phyloP scores from a whole-genome alignment of 192 early-diverging fungal genomes.

The Backusella tuberculispora region DNA sequence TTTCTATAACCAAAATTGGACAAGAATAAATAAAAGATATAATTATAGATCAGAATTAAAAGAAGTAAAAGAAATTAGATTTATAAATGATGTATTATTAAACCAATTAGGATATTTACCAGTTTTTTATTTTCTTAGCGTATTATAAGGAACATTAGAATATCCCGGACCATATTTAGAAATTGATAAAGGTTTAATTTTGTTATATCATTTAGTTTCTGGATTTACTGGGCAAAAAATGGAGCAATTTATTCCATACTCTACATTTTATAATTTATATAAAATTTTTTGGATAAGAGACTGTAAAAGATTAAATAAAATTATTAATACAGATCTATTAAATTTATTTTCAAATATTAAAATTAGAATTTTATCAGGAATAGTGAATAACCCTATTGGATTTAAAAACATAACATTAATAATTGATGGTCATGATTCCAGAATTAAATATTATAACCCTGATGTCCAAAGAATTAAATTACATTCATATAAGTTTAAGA shows the following conservation, averaged over 20 bases:
- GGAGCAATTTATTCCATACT: background rate
- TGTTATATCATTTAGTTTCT: slow-evolving; percentile 12
- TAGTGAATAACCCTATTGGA: background rate
- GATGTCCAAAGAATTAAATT: background rate
- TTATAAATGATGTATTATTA: slow-evolving; percentile 3
- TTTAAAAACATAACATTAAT: slow-evolving; percentile 2
- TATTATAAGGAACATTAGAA: slow-evolving; percentile 4
- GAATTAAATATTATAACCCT: background rate
- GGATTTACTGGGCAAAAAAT: slow-evolving; percentile 1
- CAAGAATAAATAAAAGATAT: slow-evolving; percentile 7
- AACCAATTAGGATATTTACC: background rate
- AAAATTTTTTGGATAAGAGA: slow-evolving; percentile 16
- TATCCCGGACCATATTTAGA: slow-evolving; percentile 8
- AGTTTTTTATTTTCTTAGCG: background rate
- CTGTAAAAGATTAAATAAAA: background rate
- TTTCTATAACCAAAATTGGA: slow-evolving; percentile 12
- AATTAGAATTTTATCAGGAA: background rate
- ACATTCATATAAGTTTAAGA: background rate
- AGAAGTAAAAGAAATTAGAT: slow-evolving; percentile 12
- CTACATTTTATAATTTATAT: slow-evolving; percentile 20
- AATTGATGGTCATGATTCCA: slow-evolving; percentile 8
- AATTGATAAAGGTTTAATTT: slow-evolving; percentile 17
- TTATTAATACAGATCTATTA: background rate
- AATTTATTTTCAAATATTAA: background rate
- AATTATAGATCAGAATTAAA: slow-evolving; percentile 11